Evolutionary conservation across 495 filamentous ascomycete genomes (phyloP), one percentile per base, ranked within the genome.

Genomic region (Entonaema liquescens): DNA sequence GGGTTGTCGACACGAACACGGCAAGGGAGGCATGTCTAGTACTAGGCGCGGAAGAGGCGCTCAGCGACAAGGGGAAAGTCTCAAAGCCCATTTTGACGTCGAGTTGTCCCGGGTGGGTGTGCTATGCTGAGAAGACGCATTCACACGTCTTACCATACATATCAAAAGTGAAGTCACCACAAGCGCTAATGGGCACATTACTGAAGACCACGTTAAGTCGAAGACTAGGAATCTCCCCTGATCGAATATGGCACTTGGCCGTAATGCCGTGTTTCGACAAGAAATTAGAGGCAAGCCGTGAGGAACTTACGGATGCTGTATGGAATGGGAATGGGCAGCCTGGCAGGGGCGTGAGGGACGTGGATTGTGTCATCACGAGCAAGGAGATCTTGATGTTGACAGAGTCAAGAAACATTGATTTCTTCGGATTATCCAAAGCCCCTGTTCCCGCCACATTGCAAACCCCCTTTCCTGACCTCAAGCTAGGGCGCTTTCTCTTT

Each of bases 231-330:
- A 85, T 97, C 6, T 78, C 90, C 0, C 90, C 93, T 0, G 90
- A 91, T 62, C 88, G 89, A 55, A 93, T 98, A 77, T 99, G 95
- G 92, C 92, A 98, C 77, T 77, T 98, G 42, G 92, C 93, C 4
- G 83, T 99, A 35, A 98, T 98, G 96, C 95, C 95, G 23, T 99
- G 95, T 78, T 99, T 99, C 77, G 95, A 99, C 81, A 99, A 99
- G 82, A 99, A 99, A 79, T 88, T 99, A 13, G 95, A 99, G 79
- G 95, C 95, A 7, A 95, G 93, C 60, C 89, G 95, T 21, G 91
- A 92, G 76, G 96, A 99, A 77, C 86, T 99, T 35, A 99, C 95
- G 2, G 90, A 93, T 75, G 78, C 86, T 0, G 85, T 88, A 23
- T 98, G 96, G 95, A 78, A 77, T 28, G 77, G 79, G 31, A 71